Evolutionary conservation across 805 yeast genomes (phyloP).

Genomic region (Barnettozyma botsteinii): DNA sequence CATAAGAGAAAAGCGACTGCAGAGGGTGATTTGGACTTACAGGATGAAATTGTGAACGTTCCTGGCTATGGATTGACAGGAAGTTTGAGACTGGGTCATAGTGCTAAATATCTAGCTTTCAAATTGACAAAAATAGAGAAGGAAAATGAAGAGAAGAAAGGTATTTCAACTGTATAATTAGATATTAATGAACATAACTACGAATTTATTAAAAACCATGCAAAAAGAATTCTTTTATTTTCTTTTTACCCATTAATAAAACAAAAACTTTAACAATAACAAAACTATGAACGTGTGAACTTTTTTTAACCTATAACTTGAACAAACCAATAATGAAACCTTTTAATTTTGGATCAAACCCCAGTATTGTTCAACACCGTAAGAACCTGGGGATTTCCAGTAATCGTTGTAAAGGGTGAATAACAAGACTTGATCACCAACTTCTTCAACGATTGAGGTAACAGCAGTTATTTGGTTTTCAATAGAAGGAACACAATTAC

Average conservation of each 20-base stretch:
- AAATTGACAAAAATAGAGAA: constrained; percentile 26
- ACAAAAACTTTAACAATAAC: neutral
- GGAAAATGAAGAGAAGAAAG: neutral
- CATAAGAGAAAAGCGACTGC: constrained; percentile 17
- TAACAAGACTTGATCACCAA: constrained; percentile 46
- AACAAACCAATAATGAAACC: neutral
- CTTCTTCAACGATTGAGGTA: constrained; percentile 39
- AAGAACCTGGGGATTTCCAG: constrained; percentile 55
- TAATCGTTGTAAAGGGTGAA: constrained; percentile 59
- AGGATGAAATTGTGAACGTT: constrained; percentile 7
- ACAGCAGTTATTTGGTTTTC: constrained; percentile 49
- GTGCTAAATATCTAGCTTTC: constrained; percentile 68
- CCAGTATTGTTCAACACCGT: constrained; percentile 54
- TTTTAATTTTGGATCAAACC: constrained; percentile 27
- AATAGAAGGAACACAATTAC: constrained; percentile 49
- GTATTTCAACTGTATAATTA: neutral
- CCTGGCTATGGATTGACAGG: constrained; percentile 26
- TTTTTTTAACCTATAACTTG: too few species aligned
- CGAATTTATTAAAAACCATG: neutral
- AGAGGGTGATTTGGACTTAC: constrained; percentile 7
- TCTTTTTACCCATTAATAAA: too few species aligned
- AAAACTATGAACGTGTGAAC: neutral
- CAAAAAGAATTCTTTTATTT: too few species aligned
- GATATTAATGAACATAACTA: neutral
- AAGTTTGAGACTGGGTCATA: constrained; percentile 53